A percentile compares a stretch with the other conserved stretches of the same genome.
Conservation (phyloP, 2,329 filamentous ascomycete species). For the Alternaria conjuncta region DNA sequence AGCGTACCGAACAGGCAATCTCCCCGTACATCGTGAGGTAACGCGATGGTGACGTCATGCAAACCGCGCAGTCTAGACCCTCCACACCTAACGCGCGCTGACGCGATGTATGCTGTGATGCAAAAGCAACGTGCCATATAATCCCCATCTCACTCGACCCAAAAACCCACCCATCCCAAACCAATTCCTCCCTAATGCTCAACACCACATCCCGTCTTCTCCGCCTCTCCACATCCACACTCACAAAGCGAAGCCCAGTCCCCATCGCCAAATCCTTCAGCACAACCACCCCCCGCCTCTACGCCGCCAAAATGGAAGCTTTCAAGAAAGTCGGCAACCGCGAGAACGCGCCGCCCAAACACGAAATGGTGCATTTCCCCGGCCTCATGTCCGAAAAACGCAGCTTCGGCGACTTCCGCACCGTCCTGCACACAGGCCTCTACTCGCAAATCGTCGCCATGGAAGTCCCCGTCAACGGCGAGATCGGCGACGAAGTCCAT, state of each 20-base stretch:
- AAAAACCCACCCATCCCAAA: neutral
- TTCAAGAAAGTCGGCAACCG: constrained; percentile 38
- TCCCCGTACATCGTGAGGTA: constrained; percentile 4
- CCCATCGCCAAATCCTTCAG: constrained; percentile 5
- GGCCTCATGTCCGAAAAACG: constrained; percentile 62
- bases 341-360: constrained; percentile 36
- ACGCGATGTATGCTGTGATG: neutral
- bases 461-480: constrained; percentile 67
- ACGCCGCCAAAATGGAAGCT: constrained; percentile 22
- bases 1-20: constrained; percentile 1
- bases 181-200: constrained; percentile 27
- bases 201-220: constrained; percentile 27
- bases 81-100: constrained; percentile 5
- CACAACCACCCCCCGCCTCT: neutral
- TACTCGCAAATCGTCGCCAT: constrained; percentile 69
- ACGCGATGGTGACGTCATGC: constrained; percentile 20
- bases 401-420: constrained; percentile 64
- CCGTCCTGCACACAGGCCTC: constrained; percentile 67
- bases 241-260: neutral
- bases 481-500: constrained; percentile 71
- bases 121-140: neutral
- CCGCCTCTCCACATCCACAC: neutral
- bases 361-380: constrained; percentile 67
- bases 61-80: constrained; percentile 3
- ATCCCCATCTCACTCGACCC: neutral